phyloP scores from a whole-genome alignment of 176 grass and related monocot genomes.

The Carex pumila region DNA sequence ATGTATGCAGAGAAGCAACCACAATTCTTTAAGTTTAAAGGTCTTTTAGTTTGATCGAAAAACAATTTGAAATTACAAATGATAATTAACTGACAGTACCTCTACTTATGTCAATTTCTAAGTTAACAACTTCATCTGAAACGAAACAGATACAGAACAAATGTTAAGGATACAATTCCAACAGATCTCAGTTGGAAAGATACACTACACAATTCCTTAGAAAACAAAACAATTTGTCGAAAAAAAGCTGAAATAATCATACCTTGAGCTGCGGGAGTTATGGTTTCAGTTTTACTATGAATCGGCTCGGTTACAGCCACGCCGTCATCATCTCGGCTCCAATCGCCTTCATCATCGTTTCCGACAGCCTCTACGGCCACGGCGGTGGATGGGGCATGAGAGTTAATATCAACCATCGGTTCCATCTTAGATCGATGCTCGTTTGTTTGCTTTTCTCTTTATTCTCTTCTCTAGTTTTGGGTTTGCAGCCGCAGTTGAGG shows the following conservation, averaged over 20 bases:
- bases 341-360: conserved; percentile 26
- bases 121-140: neutral
- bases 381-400: neutral
- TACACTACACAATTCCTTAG: neutral
- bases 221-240: neutral
- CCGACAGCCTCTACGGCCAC: neutral
- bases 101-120: neutral
- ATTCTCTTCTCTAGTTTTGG: neutral
- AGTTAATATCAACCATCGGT: conserved; percentile 3
- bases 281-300: neutral
- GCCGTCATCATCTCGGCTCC: conserved; percentile 54
- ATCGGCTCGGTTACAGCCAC: neutral
- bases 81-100: neutral
- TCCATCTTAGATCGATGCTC: conserved; percentile 10
- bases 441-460: neutral
- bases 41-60: neutral
- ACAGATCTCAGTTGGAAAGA: neutral
- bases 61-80: neutral
- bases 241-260: neutral
- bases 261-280: conserved; percentile 28
- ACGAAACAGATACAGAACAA: neutral
- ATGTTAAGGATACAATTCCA: neutral
- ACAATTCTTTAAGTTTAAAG: neutral
- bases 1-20: neutral
- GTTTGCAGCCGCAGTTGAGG: neutral